Evolutionary conservation across 345 rosid genomes (phyloP).

Genomic region (Odontarrhena argentea): DNA sequence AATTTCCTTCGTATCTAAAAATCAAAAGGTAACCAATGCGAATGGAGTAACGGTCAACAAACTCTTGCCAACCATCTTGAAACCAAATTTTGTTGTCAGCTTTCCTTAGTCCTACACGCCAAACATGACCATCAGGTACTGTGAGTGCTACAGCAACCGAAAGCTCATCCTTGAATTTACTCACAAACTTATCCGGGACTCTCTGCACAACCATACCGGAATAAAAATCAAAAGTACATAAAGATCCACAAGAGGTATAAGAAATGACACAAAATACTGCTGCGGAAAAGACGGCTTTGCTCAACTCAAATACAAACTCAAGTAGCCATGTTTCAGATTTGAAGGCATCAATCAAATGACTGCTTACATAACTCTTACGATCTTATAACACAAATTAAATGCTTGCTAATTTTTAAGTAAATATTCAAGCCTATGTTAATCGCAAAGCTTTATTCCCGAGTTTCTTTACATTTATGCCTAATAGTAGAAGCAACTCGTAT

Average conservation of each 20-base stretch:
- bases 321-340: not conserved
- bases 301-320: not conserved
- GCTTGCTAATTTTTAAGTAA: not conserved
- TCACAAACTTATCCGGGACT: constrained; percentile 77
- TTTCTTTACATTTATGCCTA: not conserved
- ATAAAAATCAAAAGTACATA: constrained; percentile 23
- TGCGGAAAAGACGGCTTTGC: constrained; percentile 13
- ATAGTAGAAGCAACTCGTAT: not conserved
- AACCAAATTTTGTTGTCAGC: constrained; percentile 75
- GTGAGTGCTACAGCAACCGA: constrained; percentile 65
- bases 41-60: constrained; percentile 72
- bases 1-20: constrained; percentile 84
- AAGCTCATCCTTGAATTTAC: constrained; percentile 75
- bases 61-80: constrained; percentile 82
- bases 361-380: not conserved
- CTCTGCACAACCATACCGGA: constrained; percentile 60
- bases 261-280: not conserved
- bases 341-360: constrained; percentile 7
- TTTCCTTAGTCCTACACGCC: constrained; percentile 76
- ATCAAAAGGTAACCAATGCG: constrained; percentile 74
- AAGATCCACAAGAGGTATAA: constrained; percentile 15
- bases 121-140: constrained; percentile 76
- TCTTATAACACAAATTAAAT: constrained; percentile 10
- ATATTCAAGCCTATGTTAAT: not conserved
- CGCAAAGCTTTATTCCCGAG: not conserved